Evolutionary conservation across 768 basidiomycete genomes (phyloP), one percentile per base, ranked within the genome.

Genomic region (Nevesoporus exiguus): DNA sequence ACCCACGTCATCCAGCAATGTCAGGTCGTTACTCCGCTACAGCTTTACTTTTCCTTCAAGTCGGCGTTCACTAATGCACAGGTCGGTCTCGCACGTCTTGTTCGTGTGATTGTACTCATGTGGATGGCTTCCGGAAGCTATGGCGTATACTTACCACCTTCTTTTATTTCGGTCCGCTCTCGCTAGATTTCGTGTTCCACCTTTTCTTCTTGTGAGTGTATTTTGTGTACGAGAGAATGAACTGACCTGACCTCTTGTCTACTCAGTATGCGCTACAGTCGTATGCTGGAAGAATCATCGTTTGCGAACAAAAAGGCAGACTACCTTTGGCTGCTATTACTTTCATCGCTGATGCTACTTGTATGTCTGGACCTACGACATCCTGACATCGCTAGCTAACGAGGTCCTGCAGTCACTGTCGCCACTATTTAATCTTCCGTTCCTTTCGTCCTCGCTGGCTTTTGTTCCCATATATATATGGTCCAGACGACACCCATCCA

Each of bases 401-500:
- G 54, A 24, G 22, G 17, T 41, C 21, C 42, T 34, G 47, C 66
- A 95, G 86, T 78, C 76, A 21, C 77, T 96, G 6, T 93, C 94
- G 0, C 93, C 93, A 0, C 78, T 95, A 11, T 85, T 97, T 66
- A 93, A 92, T 59, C 81, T 95, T 15, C 93, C 94, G 0, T 96
- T 97, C 76, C 85, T 98, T 42, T 95, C 94, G 5, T 90, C 93
- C 0, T 86, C 93, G 0, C 81, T 96, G 29, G 93, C 94, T 0
- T 97, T 96, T 65, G 91, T 96, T 3, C 89, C 96, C 3, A 97
- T 98, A 37, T 99, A 99, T 70, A 78, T 98, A 55, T 99, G 97
- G 97, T 93, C 94, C 17, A 78, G 96, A 49, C 80, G 94, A 21
- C 96, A 99, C 68, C 94, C 96, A 3, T 84, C 88, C 5, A 92